Evolutionary conservation across 768 basidiomycete species (phyloP).

Genomic region (Pisolithus orientalis): DNA sequence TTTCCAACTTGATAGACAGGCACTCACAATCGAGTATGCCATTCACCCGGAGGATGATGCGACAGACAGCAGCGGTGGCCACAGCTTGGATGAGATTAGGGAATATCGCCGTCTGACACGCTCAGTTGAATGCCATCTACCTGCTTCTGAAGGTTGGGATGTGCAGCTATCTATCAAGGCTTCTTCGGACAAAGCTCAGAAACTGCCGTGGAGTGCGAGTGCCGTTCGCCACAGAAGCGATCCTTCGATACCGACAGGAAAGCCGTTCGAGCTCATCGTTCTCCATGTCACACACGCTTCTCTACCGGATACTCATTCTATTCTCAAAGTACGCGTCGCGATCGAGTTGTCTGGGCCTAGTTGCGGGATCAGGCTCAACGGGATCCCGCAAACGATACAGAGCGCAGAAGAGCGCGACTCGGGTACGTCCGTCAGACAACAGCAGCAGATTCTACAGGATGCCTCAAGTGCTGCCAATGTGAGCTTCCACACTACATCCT

Average conservation of each 20-base stretch:
- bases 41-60: constrained; percentile 60
- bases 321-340: constrained; percentile 73
- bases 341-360: constrained; percentile 78
- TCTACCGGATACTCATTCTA: constrained; percentile 64
- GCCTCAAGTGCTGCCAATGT: constrained; percentile 61
- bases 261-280: constrained; percentile 45
- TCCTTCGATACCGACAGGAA: constrained; percentile 25
- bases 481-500: constrained; percentile 63
- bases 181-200: constrained; percentile 64
- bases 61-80: constrained; percentile 21
- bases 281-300: constrained; percentile 69
- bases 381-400: constrained; percentile 64
- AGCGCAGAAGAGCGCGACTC: constrained; percentile 65
- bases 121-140: constrained; percentile 76
- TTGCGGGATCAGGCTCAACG: constrained; percentile 80
- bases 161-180: constrained; percentile 72
- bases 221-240: constrained; percentile 42
- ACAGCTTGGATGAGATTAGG: constrained; percentile 61
- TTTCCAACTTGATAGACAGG: constrained; percentile 79
- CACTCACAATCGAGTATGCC: constrained; percentile 76
- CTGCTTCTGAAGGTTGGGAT: constrained; percentile 78
- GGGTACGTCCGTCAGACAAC: constrained; percentile 40
- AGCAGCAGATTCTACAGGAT: constrained; percentile 60
- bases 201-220: constrained; percentile 65
- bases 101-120: constrained; percentile 68